A percentile compares a stretch with the other conserved stretches of the same genome.
Evolutionary conservation across 257 asterid genomes (phyloP).

Genomic region (Fraxinus pennsylvanica): DNA sequence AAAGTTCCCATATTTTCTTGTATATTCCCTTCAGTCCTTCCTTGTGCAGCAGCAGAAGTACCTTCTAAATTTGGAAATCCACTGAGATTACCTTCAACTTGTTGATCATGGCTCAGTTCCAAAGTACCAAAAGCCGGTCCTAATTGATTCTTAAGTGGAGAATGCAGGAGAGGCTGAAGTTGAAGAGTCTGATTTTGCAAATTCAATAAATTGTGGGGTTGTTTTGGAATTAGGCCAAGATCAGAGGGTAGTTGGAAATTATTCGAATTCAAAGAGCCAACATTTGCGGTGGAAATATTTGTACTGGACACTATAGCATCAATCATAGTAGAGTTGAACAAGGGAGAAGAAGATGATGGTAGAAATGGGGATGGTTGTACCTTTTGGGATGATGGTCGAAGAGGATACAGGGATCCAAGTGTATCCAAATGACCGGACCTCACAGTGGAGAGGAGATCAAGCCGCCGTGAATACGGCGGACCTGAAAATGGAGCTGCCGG

Average conservation of each 20-base stretch:
- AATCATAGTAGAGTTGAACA: conserved; percentile 35
- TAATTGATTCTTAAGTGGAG: conserved; percentile 23
- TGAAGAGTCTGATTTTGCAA: conserved; percentile 42
- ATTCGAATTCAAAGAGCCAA: conserved; percentile 15
- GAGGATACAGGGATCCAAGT: conserved; percentile 48
- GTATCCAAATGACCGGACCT: conserved; percentile 45
- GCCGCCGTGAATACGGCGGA: conserved; percentile 58
- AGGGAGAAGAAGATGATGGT: conserved; percentile 29
- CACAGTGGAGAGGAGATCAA: conserved; percentile 58
- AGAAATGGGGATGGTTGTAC: conserved; percentile 24
- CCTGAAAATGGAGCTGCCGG: conserved; percentile 55
- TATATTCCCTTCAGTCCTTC: conserved; percentile 16
- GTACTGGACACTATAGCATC: conserved; percentile 33
- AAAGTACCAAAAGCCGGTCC: conserved; percentile 26
- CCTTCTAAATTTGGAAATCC: conserved; percentile 31
- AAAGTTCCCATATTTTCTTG: conserved; percentile 39
- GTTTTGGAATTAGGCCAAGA: conserved; percentile 31
- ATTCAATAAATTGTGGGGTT: conserved; percentile 37
- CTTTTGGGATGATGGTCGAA: conserved; percentile 58
- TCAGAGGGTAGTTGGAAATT: conserved; percentile 23
- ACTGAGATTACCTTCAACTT: conserved; percentile 22
- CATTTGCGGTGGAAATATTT: conserved; percentile 12
- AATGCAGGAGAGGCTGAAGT: conserved; percentile 26
- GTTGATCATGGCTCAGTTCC: conserved; percentile 36
- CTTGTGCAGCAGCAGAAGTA: conserved; percentile 10